Conservation (phyloP, 176 grass and related monocot genomes). For the Aegilops tauschii region DNA sequence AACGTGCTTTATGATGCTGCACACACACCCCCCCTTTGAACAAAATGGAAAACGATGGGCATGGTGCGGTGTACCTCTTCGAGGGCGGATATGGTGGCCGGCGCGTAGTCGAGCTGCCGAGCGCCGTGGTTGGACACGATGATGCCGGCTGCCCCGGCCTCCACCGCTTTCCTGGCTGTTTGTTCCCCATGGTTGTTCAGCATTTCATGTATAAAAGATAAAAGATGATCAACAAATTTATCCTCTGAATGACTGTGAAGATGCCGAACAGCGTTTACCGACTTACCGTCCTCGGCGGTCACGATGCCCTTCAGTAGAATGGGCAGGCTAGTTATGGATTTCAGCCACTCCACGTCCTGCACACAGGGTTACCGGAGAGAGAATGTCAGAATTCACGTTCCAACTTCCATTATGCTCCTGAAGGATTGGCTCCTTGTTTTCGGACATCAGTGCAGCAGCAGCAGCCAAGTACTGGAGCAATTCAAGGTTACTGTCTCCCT, state of each 20-base stretch:
- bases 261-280: not conserved
- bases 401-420: not conserved
- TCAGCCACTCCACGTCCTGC: slow-evolving; percentile 79
- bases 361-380: not conserved
- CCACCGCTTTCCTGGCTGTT: slow-evolving; percentile 69
- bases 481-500: slow-evolving; percentile 24
- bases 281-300: slow-evolving; percentile 77
- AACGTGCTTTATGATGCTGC: not conserved
- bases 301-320: slow-evolving; percentile 79
- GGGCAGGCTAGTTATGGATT: slow-evolving; percentile 73
- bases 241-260: not conserved
- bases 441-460: not conserved
- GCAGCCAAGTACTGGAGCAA: slow-evolving; percentile 6
- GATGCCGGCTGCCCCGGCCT: slow-evolving; percentile 56
- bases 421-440: not conserved
- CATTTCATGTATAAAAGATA: not conserved
- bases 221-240: not conserved
- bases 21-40: not conserved
- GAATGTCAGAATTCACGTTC: not conserved
- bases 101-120: slow-evolving; percentile 78
- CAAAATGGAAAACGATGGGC: not conserved
- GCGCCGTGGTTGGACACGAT: slow-evolving; percentile 90
- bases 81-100: slow-evolving; percentile 68
- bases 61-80: slow-evolving; percentile 48
- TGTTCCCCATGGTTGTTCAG: not conserved